Evolutionary conservation across 768 basidiomycete species (phyloP), one percentile per base, ranked within the genome.

Genomic region (Psilocybe azurescens): DNA sequence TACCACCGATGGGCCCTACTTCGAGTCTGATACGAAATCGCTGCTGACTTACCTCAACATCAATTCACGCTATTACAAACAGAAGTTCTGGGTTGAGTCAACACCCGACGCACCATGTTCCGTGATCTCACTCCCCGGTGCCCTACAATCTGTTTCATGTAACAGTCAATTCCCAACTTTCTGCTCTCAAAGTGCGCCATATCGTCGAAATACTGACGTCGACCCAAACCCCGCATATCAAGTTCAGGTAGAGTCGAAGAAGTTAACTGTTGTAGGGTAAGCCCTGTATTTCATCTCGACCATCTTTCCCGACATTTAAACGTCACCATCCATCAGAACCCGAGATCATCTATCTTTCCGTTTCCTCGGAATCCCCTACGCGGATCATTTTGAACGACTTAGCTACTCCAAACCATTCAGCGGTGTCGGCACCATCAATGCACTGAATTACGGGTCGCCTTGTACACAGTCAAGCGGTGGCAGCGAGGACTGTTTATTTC

Each of bases 341-440:
- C 82, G 83, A 28, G 83, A 84, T 65, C 77, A 79, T 33, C 69
- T 79, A 0, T 80, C 81, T 1, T 84, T 86, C 74, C 76, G 80
- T 16, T 85, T 86, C 74, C 68, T 83, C 10, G 83, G 84, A 9
- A 80, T 86, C 46, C 83, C 80, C 0, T 85, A 79, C 60, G 81
- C 82, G 3, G 71, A 81, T 59, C 77, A 78, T 1, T 76, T 79
- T 9, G 59, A 77, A 53, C 75, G 82, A 3, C 83, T 80, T 67
- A 73, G 75, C 14, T 81, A 85, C 67, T 81, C 84, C 49, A 61
- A 69, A 29, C 59, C 70, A n/a, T 71, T 70, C 62, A 68, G 62
- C 24, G 61, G 63, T 2, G 71, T 69, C 5, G 75, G 73, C 8
- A 68, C 60, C 11, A 65, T 77, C 53, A 72, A 65, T 20, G 76